phyloP scores from a whole-genome alignment of 2,329 filamentous ascomycete species.

The Botrytis sinoallii region DNA sequence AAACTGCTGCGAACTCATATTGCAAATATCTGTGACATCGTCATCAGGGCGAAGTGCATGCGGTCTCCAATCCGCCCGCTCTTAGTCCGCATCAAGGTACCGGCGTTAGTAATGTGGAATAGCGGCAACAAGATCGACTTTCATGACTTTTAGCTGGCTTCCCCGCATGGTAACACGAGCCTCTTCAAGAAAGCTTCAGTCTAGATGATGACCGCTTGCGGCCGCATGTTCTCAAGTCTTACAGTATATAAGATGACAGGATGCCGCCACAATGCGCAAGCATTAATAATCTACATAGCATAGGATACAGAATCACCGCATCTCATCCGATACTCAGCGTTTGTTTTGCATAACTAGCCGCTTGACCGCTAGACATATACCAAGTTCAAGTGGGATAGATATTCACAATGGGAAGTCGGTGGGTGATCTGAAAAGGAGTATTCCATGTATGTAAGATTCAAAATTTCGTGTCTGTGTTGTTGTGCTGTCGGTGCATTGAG shows the following conservation, averaged over 20 bases:
- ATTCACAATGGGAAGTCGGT: background rate
- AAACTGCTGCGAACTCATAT: background rate
- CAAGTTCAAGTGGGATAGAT: background rate
- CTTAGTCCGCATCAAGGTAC: no score
- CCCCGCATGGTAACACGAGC: background rate
- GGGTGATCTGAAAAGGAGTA: background rate
- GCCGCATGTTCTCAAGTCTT: background rate
- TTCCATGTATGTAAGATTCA: background rate
- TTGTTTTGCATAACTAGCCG: background rate
- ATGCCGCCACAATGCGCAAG: background rate
- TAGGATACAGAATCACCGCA: background rate
- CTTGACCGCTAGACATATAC: background rate
- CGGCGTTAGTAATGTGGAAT: background rate
- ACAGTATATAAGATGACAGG: background rate
- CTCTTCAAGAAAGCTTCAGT: background rate
- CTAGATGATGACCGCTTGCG: background rate
- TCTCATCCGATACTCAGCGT: background rate
- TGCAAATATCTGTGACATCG: background rate
- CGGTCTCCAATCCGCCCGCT: background rate
- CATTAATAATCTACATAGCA: background rate
- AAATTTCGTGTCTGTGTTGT: background rate
- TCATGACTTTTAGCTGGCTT: background rate
- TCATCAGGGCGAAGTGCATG: background rate
- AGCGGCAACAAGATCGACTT: background rate
- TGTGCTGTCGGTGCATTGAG: background rate